Conservation (phyloP, 2,329 filamentous ascomycete species). For the Fusarium verticillioides region DNA sequence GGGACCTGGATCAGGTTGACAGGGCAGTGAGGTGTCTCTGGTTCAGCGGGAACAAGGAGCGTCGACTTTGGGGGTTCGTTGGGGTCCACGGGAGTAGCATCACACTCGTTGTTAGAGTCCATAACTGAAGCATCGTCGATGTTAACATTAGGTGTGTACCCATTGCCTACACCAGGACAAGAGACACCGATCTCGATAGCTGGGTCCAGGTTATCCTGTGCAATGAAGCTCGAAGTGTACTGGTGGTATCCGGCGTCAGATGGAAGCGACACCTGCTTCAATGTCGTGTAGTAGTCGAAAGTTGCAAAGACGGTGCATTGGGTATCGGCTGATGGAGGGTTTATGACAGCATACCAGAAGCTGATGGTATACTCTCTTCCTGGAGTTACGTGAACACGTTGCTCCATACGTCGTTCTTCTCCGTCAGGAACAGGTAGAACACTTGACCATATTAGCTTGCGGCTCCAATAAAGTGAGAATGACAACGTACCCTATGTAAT, state of each 20-base stretch:
- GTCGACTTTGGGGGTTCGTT: not conserved
- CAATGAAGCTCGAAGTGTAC: not conserved
- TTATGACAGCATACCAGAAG: not conserved
- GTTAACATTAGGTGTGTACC: not conserved
- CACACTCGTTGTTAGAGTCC: not conserved
- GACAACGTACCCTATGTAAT: not conserved
- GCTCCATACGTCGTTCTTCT: constrained; percentile 5
- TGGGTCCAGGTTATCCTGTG: constrained; percentile 3
- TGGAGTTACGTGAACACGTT: not conserved
- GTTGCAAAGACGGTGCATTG: not conserved
- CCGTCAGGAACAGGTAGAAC: not conserved
- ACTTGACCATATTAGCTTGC: rapidly evolving
- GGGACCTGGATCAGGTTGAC: not conserved
- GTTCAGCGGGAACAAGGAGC: not conserved
- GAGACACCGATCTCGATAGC: constrained; percentile 2
- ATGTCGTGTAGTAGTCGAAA: not conserved
- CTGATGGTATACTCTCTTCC: not conserved
- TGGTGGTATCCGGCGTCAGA: not conserved
- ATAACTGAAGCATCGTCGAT: not conserved
- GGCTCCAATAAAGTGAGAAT: rapidly evolving
- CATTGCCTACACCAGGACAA: not conserved
- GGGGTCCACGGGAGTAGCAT: not conserved
- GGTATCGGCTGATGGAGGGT: rapidly evolving
- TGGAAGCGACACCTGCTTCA: not conserved
- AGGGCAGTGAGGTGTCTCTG: not conserved